A percentile compares a stretch with the other conserved stretches of the same genome.
Evolutionary conservation across 306 rosid species (phyloP).

Genomic region (Quercus aquifolioides): DNA sequence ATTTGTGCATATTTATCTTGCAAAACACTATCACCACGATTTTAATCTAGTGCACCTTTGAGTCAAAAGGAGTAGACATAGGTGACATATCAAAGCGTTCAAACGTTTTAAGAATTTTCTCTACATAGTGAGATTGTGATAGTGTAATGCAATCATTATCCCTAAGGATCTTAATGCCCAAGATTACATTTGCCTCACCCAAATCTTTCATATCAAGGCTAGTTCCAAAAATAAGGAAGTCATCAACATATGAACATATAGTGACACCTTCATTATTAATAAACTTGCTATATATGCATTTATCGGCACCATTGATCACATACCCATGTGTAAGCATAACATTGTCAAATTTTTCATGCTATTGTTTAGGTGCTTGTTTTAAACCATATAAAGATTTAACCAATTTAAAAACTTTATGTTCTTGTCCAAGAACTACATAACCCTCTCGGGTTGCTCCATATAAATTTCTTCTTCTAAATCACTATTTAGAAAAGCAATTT

Average conservation of each 20-base stretch:
- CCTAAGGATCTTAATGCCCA: not conserved
- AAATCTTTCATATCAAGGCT: not conserved
- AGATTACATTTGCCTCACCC: not conserved
- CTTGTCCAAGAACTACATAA: not conserved
- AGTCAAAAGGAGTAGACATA: not conserved
- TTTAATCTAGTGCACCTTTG: not conserved
- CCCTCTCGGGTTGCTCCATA: not conserved
- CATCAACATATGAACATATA: not conserved
- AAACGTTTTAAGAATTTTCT: not conserved
- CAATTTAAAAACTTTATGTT: not conserved
- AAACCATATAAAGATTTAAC: not conserved
- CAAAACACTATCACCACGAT: not conserved
- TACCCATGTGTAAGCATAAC: not conserved
- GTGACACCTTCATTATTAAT: not conserved
- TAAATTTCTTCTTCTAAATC: not conserved
- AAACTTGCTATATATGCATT: not conserved
- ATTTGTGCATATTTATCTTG: not conserved
- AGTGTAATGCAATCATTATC: not conserved
- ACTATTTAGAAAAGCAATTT: not conserved
- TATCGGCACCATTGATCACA: not conserved
- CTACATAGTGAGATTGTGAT: not conserved
- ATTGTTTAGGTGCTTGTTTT: not conserved
- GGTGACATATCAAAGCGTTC: not conserved
- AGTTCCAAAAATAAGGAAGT: not conserved
- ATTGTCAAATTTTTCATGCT: not conserved